A percentile compares a stretch with the other conserved stretches of the same genome.
These are phyloP conservation scores for Truncatella angustata DNA, from an alignment of 2,329 filamentous ascomycete genomes.

Conservation along the genomic window DNA sequence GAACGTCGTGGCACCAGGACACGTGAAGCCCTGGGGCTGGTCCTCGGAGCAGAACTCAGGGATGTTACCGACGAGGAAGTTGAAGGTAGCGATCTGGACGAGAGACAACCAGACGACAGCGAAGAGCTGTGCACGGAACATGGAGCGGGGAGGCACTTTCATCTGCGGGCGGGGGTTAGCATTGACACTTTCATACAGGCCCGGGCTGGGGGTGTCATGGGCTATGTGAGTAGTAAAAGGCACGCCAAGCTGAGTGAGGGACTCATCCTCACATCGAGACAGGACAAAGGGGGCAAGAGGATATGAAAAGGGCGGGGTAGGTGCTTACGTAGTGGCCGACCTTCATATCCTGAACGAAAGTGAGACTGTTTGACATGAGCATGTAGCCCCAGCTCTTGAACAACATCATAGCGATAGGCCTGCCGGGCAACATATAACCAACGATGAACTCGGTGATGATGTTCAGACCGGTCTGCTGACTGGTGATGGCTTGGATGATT, in stretches of 20 bases:
- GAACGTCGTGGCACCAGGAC: slow-evolving; percentile 58
- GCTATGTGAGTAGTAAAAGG: too few species aligned
- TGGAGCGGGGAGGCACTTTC: slow-evolving; percentile 3
- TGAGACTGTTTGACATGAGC: slow-evolving; percentile 3
- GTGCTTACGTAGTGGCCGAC: slow-evolving; percentile 12
- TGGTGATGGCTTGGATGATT: slow-evolving; percentile 60
- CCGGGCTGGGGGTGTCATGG: too few species aligned
- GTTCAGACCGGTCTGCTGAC: slow-evolving; percentile 50
- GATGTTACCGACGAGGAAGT: too few species aligned
- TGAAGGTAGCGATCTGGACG: slow-evolving; percentile 41
- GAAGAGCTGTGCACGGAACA: slow-evolving; percentile 9
- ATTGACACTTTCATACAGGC: too few species aligned
- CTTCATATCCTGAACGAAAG: slow-evolving; percentile 1
- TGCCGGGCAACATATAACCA: slow-evolving; percentile 71
- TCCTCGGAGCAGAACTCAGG: too few species aligned
- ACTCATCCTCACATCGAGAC: too few species aligned
- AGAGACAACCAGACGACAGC: slow-evolving; percentile 32
- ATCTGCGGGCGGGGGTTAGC: too few species aligned
- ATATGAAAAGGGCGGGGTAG: too few species aligned
- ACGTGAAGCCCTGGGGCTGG: too few species aligned
- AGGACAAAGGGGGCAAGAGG: too few species aligned
- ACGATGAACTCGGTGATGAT: slow-evolving; percentile 74
- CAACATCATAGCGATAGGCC: slow-evolving; percentile 72
- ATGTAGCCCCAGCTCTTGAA: slow-evolving; percentile 60
- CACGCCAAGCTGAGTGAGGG: too few species aligned